Base-by-base conservation (phyloP, 441 rosid genomes). In the Viola pubescens region DNA sequence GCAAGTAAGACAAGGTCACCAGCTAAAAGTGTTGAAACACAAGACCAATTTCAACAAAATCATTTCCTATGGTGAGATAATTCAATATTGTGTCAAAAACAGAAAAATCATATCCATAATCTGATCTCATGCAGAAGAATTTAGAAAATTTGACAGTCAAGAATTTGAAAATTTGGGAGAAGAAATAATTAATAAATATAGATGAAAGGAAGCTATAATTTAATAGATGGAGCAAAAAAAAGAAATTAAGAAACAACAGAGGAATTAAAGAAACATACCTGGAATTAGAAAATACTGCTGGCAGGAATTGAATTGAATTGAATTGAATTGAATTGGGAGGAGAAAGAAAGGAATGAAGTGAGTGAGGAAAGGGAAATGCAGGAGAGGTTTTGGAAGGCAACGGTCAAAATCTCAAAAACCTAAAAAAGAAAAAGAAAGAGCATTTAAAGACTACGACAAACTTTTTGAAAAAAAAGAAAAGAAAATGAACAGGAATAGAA, bases 371-470 rank as follows among this genome's bases (percentile, higher is more conserved):
- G 70, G 45, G 63, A 26, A 60, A 13, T 57, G 48, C 66, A 77
- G 73, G 69, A 66, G 70, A 60, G 61, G 73, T 64, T 59, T 42
- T 56, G 68, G 61, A 63, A 75, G 70, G 84, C 81, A 83, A 83
- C 86, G 89, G 89, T 84, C 83, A 70, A 75, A 73, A 43, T 14
- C 58, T 49, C 66, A 54, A 61, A 45, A 54, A 66, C 34, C 49
- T 42, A 47, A 42, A 62, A 52, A 72, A 65, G 62, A 56, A 54
- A 56, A 37, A 61, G 52, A 58, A 45, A 52, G 43, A 56, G 59
- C 40, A 56, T 42, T 37, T 3, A 37, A 52, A 52, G 1, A 16
- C 19, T 16, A 0, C 1, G 1, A 16, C 19, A 26, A 26, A 26
- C 34, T 26, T 26, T 26, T 26, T 26, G 34, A 26, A 26, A 26